Percentiles rank a stretch among this genome's conserved stretches.
Conservation (phyloP, 352 stramenopile species). For the Saprolegnia parasitica region DNA sequence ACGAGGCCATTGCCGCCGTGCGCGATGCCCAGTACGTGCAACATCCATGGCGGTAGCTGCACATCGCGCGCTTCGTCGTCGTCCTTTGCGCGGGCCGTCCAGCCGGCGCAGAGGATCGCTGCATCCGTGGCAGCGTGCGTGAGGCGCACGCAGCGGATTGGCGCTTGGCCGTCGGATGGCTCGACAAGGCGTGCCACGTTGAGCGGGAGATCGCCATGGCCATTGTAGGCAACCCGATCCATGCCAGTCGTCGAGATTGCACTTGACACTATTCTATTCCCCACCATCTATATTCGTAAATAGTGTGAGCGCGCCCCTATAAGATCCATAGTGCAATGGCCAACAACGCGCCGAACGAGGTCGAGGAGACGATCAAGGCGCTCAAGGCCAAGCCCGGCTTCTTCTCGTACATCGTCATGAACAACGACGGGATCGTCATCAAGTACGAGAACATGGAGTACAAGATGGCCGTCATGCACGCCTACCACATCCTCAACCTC, state of each 20-base stretch:
- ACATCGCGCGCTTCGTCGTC: slow-evolving; percentile 32
- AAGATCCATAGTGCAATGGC: slow-evolving; percentile 42
- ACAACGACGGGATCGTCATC: slow-evolving; percentile 92
- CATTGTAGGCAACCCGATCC: slow-evolving; percentile 9
- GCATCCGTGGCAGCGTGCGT: neutral
- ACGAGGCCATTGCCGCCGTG: slow-evolving; percentile 21
- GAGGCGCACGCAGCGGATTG: neutral
- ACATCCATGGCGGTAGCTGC: slow-evolving; percentile 51
- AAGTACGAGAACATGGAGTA: slow-evolving; percentile 91
- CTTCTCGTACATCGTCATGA: slow-evolving; percentile 88
- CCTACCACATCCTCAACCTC: slow-evolving; percentile 86
- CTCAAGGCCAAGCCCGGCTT: slow-evolving; percentile 89
- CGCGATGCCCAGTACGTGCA: slow-evolving; percentile 33
- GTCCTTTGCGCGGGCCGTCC: slow-evolving; percentile 15
- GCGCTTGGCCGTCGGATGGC: neutral
- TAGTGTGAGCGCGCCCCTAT: slow-evolving; percentile 5
- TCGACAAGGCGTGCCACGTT: slow-evolving; percentile 14
- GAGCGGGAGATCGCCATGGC: slow-evolving; percentile 12
- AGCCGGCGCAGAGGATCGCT: neutral
- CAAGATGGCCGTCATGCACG: slow-evolving; percentile 87
- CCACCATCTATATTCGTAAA: neutral
- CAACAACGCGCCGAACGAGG: slow-evolving; percentile 79
- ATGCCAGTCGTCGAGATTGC: neutral
- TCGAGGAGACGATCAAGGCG: slow-evolving; percentile 90
- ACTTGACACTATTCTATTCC: neutral